Conservation (phyloP, 495 filamentous ascomycete species). For the Neurospora terricola region DNA sequence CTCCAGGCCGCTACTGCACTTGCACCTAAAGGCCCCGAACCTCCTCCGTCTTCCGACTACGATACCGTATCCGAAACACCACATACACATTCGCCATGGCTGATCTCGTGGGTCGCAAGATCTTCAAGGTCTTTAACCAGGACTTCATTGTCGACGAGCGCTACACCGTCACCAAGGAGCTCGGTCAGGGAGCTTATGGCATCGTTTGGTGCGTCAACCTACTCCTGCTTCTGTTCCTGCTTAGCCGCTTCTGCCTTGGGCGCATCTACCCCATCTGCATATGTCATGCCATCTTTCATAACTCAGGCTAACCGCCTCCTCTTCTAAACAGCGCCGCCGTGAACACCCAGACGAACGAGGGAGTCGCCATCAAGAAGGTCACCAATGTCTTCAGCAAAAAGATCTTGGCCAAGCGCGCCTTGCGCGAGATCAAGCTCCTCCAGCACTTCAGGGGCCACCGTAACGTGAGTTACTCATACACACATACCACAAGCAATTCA, state of each 20-base stretch:
- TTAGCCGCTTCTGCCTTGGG: neutral
- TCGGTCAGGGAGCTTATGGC: slow-evolving; percentile 95
- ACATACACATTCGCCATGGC: slow-evolving; percentile 41
- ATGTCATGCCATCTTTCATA: neutral
- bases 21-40: neutral
- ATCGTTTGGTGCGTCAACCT: slow-evolving; percentile 77
- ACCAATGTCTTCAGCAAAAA: slow-evolving; percentile 99
- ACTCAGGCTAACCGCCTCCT: neutral
- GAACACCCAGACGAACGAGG: slow-evolving; percentile 82
- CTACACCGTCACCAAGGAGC: slow-evolving; percentile 97
- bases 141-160: slow-evolving; percentile 98
- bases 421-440: slow-evolving; percentile 96
- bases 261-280: neutral
- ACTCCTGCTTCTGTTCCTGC: neutral
- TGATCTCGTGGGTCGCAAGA: slow-evolving; percentile 77
- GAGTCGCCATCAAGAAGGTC: slow-evolving; percentile 98
- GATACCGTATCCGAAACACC: neutral
- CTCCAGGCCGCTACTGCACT: neutral
- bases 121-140: slow-evolving; percentile 99
- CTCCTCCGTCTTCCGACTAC: neutral
- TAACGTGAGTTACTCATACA: slow-evolving; percentile 32
- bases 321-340: slow-evolving; percentile 62
- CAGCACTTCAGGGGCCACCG: slow-evolving; percentile 88
- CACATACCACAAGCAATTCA: neutral
- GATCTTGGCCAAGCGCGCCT: slow-evolving; percentile 93